A percentile compares a stretch with the other conserved stretches of the same genome.
Evolutionary conservation across 305 asterid genomes (phyloP).

Genomic region (Fraxinus dipetala): DNA sequence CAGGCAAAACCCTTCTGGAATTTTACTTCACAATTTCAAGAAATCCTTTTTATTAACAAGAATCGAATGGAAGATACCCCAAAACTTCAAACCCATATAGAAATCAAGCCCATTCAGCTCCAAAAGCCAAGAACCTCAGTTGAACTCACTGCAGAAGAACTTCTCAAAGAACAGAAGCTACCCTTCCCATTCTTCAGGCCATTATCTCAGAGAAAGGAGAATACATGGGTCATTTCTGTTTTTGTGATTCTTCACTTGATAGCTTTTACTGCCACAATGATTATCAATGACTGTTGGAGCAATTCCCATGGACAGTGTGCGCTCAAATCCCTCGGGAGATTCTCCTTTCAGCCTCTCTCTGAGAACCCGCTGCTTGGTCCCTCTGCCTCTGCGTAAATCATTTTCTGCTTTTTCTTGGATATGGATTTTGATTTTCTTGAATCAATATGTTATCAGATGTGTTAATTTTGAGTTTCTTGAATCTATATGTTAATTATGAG

Average conservation of each 20-base stretch:
- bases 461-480: neutral
- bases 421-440: neutral
- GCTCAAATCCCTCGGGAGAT: conserved; percentile 53
- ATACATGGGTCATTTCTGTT: conserved; percentile 71
- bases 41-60: neutral
- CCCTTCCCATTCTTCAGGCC: conserved; percentile 76
- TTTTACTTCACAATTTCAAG: conserved; percentile 15
- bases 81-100: conserved; percentile 36
- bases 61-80: conserved; percentile 40
- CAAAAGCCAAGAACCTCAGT: conserved; percentile 34
- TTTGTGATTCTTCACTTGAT: conserved; percentile 69
- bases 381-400: conserved; percentile 75
- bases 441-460: neutral
- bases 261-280: conserved; percentile 64
- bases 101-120: conserved; percentile 37
- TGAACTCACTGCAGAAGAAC: conserved; percentile 50
- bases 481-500: neutral
- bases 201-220: conserved; percentile 57
- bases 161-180: conserved; percentile 44
- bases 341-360: conserved; percentile 76
- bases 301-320: conserved; percentile 64
- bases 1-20: neutral
- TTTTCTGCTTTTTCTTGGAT: neutral
- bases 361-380: conserved; percentile 92
- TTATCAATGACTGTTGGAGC: conserved; percentile 67